These are phyloP conservation scores for Saccharomycodes ludwigii DNA, from an alignment of 805 yeast genomes.

Conservation along the genomic window DNA sequence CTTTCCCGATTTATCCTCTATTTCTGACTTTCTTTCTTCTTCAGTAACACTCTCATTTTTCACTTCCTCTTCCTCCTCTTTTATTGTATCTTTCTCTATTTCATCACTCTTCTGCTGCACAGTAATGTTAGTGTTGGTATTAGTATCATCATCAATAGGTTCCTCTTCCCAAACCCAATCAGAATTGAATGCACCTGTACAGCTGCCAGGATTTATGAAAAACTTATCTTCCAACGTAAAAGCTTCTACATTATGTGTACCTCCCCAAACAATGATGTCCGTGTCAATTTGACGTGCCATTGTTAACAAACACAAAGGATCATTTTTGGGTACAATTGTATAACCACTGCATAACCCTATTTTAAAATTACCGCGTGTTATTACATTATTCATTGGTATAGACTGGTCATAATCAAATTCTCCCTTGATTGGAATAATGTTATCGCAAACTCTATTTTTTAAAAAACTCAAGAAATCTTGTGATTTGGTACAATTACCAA, in stretches of 20 bases:
- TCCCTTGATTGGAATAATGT: constrained; percentile 29
- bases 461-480: constrained; percentile 51
- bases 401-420: constrained; percentile 49
- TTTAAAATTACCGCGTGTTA: constrained; percentile 56
- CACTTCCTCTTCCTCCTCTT: constrained; percentile 6
- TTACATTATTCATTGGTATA: constrained; percentile 51
- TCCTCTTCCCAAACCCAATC: constrained; percentile 49
- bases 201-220: constrained; percentile 94
- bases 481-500: constrained; percentile 74
- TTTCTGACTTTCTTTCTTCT: constrained; percentile 7
- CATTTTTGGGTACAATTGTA: constrained; percentile 72
- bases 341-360: constrained; percentile 83
- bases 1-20: constrained; percentile 10
- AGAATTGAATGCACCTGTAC: constrained; percentile 78
- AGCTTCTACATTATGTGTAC: constrained; percentile 86
- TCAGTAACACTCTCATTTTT: constrained; percentile 7
- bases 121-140: constrained; percentile 11
- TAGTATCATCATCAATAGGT: constrained; percentile 24
- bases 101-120: constrained; percentile 14
- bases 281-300: constrained; percentile 87
- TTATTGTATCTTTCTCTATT: constrained; percentile 3
- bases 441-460: constrained; percentile 14
- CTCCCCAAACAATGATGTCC: constrained; percentile 86
- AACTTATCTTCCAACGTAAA: constrained; percentile 86
- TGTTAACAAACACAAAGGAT: constrained; percentile 70